Evolutionary conservation across 2,329 filamentous ascomycete genomes (phyloP).

Genomic region (Pseudogymnoascus sp.): DNA sequence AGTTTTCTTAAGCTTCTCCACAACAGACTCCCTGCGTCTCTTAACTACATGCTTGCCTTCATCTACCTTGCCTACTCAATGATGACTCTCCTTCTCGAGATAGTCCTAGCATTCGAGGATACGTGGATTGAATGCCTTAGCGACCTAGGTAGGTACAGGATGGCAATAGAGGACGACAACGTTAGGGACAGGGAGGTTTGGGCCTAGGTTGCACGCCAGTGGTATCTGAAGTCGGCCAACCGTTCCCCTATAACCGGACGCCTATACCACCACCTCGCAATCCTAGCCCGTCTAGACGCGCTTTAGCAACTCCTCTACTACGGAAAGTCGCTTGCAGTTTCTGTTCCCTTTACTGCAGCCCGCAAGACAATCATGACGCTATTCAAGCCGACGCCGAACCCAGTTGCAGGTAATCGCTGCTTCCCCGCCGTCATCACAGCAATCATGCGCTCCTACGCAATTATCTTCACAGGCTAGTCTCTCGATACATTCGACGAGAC

Average conservation of each 20-base stretch:
- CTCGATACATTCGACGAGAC: too few relatives aligned
- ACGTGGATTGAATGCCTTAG: slow-evolving; percentile 94
- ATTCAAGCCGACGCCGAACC: too few relatives aligned
- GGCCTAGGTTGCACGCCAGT: slow-evolving; percentile 69
- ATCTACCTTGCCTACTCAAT: slow-evolving; percentile 89
- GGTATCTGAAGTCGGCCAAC: slow-evolving; percentile 79
- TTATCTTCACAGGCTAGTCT: too few relatives aligned
- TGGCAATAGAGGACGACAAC: slow-evolving; percentile 85
- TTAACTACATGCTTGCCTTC: slow-evolving; percentile 86
- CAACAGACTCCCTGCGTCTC: slow-evolving; percentile 62
- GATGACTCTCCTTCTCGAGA: slow-evolving; percentile 81
- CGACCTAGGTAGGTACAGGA: slow-evolving; percentile 71
- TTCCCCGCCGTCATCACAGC: too few relatives aligned
- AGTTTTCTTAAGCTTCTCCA: slow-evolving; percentile 71
- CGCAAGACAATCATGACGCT: too few relatives aligned
- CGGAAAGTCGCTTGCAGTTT: too few relatives aligned
- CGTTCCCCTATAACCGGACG: slow-evolving; percentile 28
- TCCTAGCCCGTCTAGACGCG: slow-evolving; percentile 45
- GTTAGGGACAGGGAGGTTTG: slow-evolving; percentile 64
- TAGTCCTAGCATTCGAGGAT: slow-evolving; percentile 70
- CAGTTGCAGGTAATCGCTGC: too few relatives aligned
- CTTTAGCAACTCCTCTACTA: too few relatives aligned
- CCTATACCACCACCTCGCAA: slow-evolving; percentile 65
- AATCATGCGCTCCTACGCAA: too few relatives aligned
- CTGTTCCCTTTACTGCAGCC: too few relatives aligned